Conservation (phyloP, 139 green algal species). For the Ettlia oleoabundans region DNA sequence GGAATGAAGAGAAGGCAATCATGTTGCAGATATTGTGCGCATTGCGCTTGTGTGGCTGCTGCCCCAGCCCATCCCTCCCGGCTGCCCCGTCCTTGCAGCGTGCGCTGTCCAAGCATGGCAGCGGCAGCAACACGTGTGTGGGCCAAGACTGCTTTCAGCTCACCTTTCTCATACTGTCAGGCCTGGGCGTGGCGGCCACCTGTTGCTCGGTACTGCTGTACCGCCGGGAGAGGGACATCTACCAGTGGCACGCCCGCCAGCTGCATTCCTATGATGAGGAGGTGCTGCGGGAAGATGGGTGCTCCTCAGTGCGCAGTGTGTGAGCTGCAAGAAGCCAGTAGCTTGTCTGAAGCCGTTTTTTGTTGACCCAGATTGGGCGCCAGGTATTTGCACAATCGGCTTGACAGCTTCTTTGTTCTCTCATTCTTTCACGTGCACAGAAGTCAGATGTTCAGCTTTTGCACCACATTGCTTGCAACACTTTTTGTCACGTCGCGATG, state of each 20-base stretch:
- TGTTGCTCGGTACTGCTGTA: conserved; percentile 8
- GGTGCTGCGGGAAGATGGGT: background rate
- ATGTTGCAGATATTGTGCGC: too few species aligned
- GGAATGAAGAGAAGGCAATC: too few species aligned
- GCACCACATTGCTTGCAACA: too few species aligned
- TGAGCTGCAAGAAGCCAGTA: background rate
- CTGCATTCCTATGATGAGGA: conserved; percentile 27
- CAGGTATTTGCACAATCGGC: background rate
- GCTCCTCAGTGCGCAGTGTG: background rate
- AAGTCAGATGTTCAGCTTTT: too few species aligned
- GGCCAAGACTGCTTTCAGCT: conserved; percentile 51
- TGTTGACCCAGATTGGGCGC: too few species aligned
- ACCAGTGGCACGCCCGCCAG: conserved; percentile 8
- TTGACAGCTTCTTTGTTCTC: too few species aligned
- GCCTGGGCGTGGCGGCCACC: conserved; percentile 14
- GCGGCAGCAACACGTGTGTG: conserved; percentile 21
- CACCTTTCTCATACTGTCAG: conserved; percentile 47
- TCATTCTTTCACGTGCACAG: too few species aligned
- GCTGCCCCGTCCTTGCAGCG: background rate
- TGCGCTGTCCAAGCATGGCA: conserved; percentile 1
- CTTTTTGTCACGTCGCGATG: too few species aligned
- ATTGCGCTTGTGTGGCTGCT: background rate
- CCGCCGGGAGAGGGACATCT: conserved; percentile 12
- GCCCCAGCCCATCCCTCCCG: background rate
- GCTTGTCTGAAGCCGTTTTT: background rate